Evolutionary conservation across 73 alveolate species (phyloP).

Genomic region (Paraurostyla sp.): DNA sequence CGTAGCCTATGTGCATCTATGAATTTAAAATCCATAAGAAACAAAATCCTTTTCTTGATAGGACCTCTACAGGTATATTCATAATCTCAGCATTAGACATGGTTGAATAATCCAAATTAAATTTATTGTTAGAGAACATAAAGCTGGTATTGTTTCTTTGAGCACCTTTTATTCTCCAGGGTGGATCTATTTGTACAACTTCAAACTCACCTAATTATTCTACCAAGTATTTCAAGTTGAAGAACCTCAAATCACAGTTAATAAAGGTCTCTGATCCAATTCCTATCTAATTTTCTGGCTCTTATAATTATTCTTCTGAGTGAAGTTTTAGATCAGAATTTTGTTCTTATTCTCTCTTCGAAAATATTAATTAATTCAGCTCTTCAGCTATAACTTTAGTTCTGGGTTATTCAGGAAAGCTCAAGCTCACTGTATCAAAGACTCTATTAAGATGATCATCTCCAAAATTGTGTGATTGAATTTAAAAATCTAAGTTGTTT

Average conservation of each 20-base stretch:
- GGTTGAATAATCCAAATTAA: slow-evolving; percentile 88
- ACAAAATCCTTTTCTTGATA: slow-evolving; percentile 88
- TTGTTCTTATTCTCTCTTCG: not conserved
- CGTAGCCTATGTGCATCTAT: slow-evolving; percentile 84
- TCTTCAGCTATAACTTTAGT: slow-evolving; percentile 52
- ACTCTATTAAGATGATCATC: not conserved
- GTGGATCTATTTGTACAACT: slow-evolving; percentile 91
- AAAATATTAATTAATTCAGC: not conserved
- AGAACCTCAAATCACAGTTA: slow-evolving; percentile 91
- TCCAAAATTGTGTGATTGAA: not conserved
- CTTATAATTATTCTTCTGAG: not conserved
- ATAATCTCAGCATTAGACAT: slow-evolving; percentile 90
- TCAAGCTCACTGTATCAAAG: slow-evolving; percentile 21
- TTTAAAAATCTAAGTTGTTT: not conserved
- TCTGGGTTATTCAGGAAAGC: slow-evolving; percentile 51
- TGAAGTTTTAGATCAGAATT: not conserved
- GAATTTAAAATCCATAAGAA: slow-evolving; percentile 91
- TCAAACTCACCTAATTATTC: slow-evolving; percentile 88
- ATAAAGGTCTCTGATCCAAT: slow-evolving; percentile 80
- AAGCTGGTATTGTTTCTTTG: slow-evolving; percentile 89
- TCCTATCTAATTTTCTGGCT: not conserved
- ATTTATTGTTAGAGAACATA: slow-evolving; percentile 92
- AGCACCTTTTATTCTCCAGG: slow-evolving; percentile 97
- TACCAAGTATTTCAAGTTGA: slow-evolving; percentile 83
- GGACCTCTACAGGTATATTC: slow-evolving; percentile 85